phyloP scores from a whole-genome alignment of 371 early-diverging fungal genomes.

The Rhizomucor miehei region DNA sequence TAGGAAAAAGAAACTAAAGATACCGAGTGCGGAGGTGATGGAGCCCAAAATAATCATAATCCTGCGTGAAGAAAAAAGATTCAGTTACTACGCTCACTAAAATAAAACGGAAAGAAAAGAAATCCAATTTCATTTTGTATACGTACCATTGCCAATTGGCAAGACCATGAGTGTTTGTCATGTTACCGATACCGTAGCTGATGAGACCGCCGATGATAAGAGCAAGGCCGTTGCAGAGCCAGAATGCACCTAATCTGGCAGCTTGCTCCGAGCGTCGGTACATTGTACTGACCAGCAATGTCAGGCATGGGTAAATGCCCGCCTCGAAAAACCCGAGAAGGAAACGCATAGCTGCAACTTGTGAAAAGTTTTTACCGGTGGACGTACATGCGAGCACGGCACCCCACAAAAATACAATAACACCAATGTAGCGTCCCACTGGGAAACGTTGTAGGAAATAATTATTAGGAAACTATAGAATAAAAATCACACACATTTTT shows the following conservation, averaged over 20 bases:
- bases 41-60: conserved; percentile 40
- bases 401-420: conserved; percentile 36
- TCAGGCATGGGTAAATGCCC: conserved; percentile 23
- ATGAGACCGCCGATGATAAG: conserved; percentile 59
- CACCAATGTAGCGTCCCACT: conserved; percentile 32
- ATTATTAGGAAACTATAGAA: conserved; percentile 36
- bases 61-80: conserved; percentile 16
- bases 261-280: conserved; percentile 32
- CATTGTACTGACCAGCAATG: conserved; percentile 19
- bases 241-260: conserved; percentile 32
- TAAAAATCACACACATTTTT: not conserved
- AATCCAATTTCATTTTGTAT: not conserved
- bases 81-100: too few species aligned
- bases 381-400: conserved; percentile 22
- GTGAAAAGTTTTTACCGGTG: conserved; percentile 26
- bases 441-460: conserved; percentile 36
- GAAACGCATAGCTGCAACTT: conserved; percentile 37
- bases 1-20: conserved; percentile 29
- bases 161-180: conserved; percentile 37
- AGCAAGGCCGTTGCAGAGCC: conserved; percentile 48
- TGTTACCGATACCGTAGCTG: conserved; percentile 54
- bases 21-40: conserved; percentile 19
- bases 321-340: conserved; percentile 31
- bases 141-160: conserved; percentile 57
- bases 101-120: not conserved